phyloP scores from a whole-genome alignment of 1,139 yeast species.

The Debaryomyces subglobosus region DNA sequence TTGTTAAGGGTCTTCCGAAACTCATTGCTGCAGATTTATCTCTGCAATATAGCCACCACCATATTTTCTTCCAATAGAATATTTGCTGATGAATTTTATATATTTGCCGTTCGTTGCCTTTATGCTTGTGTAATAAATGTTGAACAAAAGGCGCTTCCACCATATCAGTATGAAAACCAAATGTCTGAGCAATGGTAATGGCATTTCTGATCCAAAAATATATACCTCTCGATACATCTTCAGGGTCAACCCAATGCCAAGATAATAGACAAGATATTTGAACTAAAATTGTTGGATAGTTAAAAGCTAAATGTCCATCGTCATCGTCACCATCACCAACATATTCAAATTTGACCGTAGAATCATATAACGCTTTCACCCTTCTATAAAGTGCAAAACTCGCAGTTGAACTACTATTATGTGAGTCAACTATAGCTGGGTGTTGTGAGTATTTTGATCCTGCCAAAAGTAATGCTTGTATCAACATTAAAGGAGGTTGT shows the following conservation, averaged over 20 bases:
- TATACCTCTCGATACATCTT: slow-evolving; percentile 13
- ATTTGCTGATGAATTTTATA: slow-evolving; percentile 13
- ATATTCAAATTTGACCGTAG: slow-evolving; percentile 16
- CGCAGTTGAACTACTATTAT: slow-evolving; percentile 11
- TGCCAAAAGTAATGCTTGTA: slow-evolving; percentile 17
- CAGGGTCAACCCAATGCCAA: slow-evolving; percentile 20
- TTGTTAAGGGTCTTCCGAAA: slow-evolving; percentile 16
- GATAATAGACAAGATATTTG: slow-evolving; percentile 16
- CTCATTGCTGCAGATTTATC: slow-evolving; percentile 16
- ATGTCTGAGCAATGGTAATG: slow-evolving; percentile 12
- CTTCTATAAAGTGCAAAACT: slow-evolving; percentile 13
- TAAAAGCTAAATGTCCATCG: slow-evolving; percentile 17
- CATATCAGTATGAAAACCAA: slow-evolving; percentile 16
- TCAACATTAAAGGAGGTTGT: slow-evolving; percentile 17
- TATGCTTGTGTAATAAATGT: slow-evolving; percentile 2
- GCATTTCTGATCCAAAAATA: slow-evolving; percentile 15
- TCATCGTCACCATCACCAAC: slow-evolving; percentile 15
- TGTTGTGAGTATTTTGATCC: slow-evolving; percentile 16
- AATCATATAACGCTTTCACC: slow-evolving; percentile 15
- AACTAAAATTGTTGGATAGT: slow-evolving; percentile 16
- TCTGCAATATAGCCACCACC: slow-evolving; percentile 20
- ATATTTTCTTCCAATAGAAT: slow-evolving; percentile 15
- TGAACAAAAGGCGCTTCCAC: slow-evolving; percentile 8
- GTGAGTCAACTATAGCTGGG: slow-evolving; percentile 17
- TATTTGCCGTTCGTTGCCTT: neutral